These are phyloP conservation scores for Anacardium occidentale DNA, from an alignment of 345 rosid species.

Conservation along the genomic window DNA sequence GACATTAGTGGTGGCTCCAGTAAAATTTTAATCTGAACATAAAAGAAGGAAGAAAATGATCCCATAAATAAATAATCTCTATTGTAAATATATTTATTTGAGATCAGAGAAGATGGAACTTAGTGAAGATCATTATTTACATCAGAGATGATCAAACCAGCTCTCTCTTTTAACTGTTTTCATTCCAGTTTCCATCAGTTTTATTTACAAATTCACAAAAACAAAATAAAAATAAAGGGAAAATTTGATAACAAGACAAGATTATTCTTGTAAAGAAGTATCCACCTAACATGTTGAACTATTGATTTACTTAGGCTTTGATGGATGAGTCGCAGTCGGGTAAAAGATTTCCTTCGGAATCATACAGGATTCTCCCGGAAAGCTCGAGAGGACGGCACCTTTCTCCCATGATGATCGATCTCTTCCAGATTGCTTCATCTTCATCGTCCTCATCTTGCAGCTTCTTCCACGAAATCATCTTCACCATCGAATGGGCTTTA, in stretches of 20 bases:
- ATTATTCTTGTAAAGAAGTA: not conserved
- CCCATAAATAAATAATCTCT: no score
- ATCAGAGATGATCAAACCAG: no score
- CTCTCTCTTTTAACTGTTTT: no score
- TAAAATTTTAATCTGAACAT: not conserved
- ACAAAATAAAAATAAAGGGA: no score
- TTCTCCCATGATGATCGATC: slow-evolving; percentile 52
- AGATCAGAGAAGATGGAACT: no score
- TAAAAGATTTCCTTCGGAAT: slow-evolving; percentile 48
- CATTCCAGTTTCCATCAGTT: not conserved
- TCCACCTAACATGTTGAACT: not conserved
- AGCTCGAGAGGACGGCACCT: slow-evolving; percentile 50
- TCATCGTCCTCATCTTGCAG: slow-evolving; percentile 22
- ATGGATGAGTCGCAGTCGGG: not conserved
- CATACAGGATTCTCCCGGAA: slow-evolving; percentile 54
- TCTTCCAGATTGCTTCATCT: slow-evolving; percentile 50
- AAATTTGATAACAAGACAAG: not conserved
- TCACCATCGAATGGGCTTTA: slow-evolving; percentile 45
- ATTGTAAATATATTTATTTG: no score
- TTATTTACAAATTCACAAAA: not conserved
- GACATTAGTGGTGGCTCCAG: no score
- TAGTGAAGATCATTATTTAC: no score
- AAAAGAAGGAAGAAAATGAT: no score
- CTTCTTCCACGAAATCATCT: slow-evolving; percentile 56
- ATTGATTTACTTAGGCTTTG: not conserved